Conservation (phyloP, 2,329 filamentous ascomycete genomes). For the Raffaelea albimanens region DNA sequence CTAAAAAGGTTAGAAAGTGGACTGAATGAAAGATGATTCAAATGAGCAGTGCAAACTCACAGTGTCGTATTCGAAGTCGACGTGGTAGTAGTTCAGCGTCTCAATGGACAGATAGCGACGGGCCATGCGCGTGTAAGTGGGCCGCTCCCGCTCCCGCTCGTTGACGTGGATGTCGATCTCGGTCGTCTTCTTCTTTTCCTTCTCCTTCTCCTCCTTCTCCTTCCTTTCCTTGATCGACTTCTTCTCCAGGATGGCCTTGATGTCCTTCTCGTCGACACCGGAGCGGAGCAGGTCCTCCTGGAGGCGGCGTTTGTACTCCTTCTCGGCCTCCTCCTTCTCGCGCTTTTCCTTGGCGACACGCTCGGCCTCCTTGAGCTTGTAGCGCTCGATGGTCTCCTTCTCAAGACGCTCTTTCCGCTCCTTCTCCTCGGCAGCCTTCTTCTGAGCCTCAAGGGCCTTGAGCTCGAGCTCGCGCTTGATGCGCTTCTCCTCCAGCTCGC, state of each 20-base stretch:
- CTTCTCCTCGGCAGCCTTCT: slow-evolving; percentile 33
- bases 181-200: slow-evolving; percentile 27
- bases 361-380: slow-evolving; percentile 38
- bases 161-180: slow-evolving; percentile 10
- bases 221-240: slow-evolving; percentile 32
- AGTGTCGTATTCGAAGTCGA: slow-evolving; percentile 48
- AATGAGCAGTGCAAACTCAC: slow-evolving; percentile 26
- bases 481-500: slow-evolving; percentile 29
- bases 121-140: slow-evolving; percentile 56
- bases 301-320: slow-evolving; percentile 44
- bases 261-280: slow-evolving; percentile 49
- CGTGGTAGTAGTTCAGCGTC: slow-evolving; percentile 43
- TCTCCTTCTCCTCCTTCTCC: slow-evolving; percentile 27
- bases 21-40: too few species aligned
- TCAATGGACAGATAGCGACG: slow-evolving; percentile 53
- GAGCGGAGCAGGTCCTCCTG: slow-evolving; percentile 49
- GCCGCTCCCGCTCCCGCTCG: slow-evolving; percentile 6
- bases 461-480: slow-evolving; percentile 43
- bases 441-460: slow-evolving; percentile 36
- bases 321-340: slow-evolving; percentile 38
- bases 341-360: slow-evolving; percentile 36
- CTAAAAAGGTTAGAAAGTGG: slow-evolving; percentile 19
- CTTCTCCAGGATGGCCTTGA: slow-evolving; percentile 49
- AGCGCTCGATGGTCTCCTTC: slow-evolving; percentile 42
- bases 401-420: slow-evolving; percentile 35